phyloP scores from a whole-genome alignment of 2,329 filamentous ascomycete genomes.

The Colletotrichum sp. region DNA sequence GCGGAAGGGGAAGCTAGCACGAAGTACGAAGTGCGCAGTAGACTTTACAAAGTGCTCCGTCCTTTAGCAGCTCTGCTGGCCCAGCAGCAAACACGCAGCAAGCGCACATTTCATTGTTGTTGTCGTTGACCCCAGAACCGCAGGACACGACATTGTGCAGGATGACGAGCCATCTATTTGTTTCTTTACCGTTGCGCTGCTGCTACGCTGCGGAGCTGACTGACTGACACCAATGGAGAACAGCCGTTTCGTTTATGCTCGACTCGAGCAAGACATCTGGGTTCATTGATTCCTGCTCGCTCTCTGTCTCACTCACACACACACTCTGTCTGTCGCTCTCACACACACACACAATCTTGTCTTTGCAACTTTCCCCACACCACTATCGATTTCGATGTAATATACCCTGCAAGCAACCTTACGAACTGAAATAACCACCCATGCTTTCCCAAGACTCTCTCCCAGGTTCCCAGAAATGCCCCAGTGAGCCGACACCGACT shows the following conservation, averaged over 20 bases:
- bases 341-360: not conserved
- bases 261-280: not conserved
- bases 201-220: not conserved
- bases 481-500: constrained; percentile 10
- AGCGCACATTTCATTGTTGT: not conserved
- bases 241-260: not conserved
- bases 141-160: not conserved
- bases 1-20: not conserved
- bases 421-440: constrained; percentile 11
- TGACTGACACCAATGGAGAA: not conserved
- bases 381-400: constrained; percentile 22
- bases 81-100: not conserved
- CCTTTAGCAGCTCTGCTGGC: not conserved
- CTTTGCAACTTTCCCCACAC: constrained; percentile 13
- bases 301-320: not conserved
- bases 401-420: constrained; percentile 15
- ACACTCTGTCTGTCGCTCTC: not conserved
- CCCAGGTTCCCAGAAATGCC: not conserved
- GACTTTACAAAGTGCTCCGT: not conserved
- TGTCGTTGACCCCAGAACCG: not conserved
- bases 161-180: not conserved
- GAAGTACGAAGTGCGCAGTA: not conserved
- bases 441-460: not conserved
- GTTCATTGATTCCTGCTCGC: not conserved
- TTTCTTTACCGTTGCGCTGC: not conserved